These are phyloP conservation scores for Ophiocordyceps unilateralis DNA, from an alignment of 2,329 filamentous ascomycete species.

Conservation along the genomic window DNA sequence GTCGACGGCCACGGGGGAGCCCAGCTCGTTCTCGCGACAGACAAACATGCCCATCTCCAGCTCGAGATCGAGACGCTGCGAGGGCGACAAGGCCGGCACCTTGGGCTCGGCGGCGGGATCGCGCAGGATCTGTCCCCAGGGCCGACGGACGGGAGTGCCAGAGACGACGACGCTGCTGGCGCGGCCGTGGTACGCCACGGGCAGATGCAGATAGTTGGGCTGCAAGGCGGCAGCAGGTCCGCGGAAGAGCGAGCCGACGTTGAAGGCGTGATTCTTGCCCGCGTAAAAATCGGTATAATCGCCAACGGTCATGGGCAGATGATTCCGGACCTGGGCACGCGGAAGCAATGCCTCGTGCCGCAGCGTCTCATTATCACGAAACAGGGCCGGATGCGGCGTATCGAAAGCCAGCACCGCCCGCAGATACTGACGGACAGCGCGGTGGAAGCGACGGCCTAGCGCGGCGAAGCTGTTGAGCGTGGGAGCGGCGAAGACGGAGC, in stretches of 20 bases:
- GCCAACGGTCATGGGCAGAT: constrained; percentile 59
- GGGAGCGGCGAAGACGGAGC: constrained; percentile 10
- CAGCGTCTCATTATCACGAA: constrained; percentile 19
- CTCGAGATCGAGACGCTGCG: constrained; percentile 49
- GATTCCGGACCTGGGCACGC: constrained; percentile 36
- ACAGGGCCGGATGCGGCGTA: constrained; percentile 19
- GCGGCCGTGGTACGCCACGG: constrained; percentile 67
- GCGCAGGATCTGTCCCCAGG: constrained; percentile 58
- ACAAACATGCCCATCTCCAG: constrained; percentile 65
- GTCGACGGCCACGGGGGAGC: constrained; percentile 44
- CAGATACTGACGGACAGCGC: constrained; percentile 51
- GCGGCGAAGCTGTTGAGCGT: constrained; percentile 17
- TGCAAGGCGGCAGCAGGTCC: constrained; percentile 60
- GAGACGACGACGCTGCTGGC: constrained; percentile 61
- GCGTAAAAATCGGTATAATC: constrained; percentile 82
- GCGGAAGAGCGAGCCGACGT: constrained; percentile 53
- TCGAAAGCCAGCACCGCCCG: constrained; percentile 41
- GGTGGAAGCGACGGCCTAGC: constrained; percentile 50
- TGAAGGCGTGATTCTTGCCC: constrained; percentile 59
- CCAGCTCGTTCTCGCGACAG: constrained; percentile 46
- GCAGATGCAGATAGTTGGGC: constrained; percentile 66
- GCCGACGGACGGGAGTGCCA: constrained; percentile 53
- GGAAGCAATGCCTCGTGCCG: constrained; percentile 12
- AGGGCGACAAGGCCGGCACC: background rate
- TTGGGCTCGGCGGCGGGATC: constrained; percentile 29